A percentile compares a stretch with the other conserved stretches of the same genome.
Evolutionary conservation across 768 basidiomycete genomes (phyloP).

Genomic region (Trametes cingulata): DNA sequence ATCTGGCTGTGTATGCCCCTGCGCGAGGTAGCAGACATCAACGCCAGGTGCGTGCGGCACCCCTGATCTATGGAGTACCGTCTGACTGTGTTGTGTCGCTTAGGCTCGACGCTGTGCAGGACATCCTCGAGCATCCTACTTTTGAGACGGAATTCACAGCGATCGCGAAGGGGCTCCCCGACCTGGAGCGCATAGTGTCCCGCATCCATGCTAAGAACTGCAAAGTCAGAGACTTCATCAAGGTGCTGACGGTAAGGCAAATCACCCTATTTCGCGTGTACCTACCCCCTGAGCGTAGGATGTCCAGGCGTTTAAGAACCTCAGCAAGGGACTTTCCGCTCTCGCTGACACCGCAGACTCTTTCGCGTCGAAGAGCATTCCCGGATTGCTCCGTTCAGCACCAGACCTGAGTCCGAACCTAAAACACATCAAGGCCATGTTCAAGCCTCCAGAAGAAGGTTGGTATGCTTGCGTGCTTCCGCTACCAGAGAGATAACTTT

Average conservation of each 20-base stretch:
- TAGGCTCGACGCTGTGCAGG: constrained; percentile 93
- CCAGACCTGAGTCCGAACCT: constrained; percentile 78
- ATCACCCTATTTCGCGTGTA: neutral
- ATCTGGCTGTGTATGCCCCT: constrained; percentile 96
- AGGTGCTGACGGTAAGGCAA: constrained; percentile 64
- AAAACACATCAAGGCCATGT: constrained; percentile 74
- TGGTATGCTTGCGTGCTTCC: neutral
- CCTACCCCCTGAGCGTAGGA: neutral
- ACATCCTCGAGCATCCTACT: constrained; percentile 76
- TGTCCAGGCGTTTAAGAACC: constrained; percentile 69
- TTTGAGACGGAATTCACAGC: constrained; percentile 77
- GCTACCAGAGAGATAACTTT: neutral
- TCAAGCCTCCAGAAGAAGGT: constrained; percentile 66
- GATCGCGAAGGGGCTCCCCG: constrained; percentile 81
- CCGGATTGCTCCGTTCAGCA: constrained; percentile 72
- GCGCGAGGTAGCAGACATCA: constrained; percentile 79
- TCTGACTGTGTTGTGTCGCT: neutral
- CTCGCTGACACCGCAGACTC: constrained; percentile 65
- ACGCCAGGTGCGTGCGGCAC: constrained; percentile 62
- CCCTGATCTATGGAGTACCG: neutral
- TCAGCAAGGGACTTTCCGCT: constrained; percentile 64
- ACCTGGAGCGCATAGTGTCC: constrained; percentile 91
- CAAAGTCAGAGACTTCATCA: constrained; percentile 84
- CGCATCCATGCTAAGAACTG: constrained; percentile 93
- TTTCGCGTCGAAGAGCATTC: constrained; percentile 78